Percentiles rank a stretch among this genome's conserved stretches.
These are phyloP conservation scores for Smittium culicis DNA, from an alignment of 371 early-diverging fungal genomes.

Conservation along the genomic window DNA sequence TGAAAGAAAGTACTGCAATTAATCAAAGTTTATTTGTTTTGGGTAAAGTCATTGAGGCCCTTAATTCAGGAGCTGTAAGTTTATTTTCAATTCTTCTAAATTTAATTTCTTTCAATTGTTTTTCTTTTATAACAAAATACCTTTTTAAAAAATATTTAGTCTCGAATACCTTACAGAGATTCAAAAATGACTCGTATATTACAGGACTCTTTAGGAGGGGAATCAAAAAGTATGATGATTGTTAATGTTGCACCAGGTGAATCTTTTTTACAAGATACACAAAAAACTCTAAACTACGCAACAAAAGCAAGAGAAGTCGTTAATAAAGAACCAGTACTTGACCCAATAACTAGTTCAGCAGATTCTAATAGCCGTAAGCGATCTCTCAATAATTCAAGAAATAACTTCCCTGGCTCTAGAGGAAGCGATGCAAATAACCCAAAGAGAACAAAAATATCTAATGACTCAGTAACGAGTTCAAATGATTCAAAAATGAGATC, in stretches of 20 bases:
- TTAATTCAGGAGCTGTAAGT: conserved; percentile 34
- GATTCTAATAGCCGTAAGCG: background rate
- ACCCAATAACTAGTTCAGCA: conserved; percentile 1
- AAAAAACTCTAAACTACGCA: conserved; percentile 53
- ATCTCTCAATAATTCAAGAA: background rate
- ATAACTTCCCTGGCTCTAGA: background rate
- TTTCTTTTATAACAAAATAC: background rate
- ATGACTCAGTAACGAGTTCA: background rate
- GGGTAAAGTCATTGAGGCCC: conserved; percentile 54
- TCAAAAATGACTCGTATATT: conserved; percentile 61
- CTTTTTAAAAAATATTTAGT: background rate
- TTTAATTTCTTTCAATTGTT: background rate
- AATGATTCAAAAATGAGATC: background rate
- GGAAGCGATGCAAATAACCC: background rate
- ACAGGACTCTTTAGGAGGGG: conserved; percentile 52
- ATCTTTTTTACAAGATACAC: conserved; percentile 35
- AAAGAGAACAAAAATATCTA: background rate
- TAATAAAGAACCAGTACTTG: conserved; percentile 20
- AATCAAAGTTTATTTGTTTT: conserved; percentile 61
- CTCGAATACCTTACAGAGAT: conserved; percentile 54
- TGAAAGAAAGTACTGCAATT: conserved; percentile 55
- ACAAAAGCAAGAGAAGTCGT: conserved; percentile 46
- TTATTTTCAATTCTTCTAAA: background rate
- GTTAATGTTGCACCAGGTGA: conserved; percentile 44
- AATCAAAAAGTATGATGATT: conserved; percentile 44